Evolutionary conservation across 2,329 filamentous ascomycete species (phyloP), one percentile per base, ranked within the genome.

Genomic region (Leptographium galeiforme): DNA sequence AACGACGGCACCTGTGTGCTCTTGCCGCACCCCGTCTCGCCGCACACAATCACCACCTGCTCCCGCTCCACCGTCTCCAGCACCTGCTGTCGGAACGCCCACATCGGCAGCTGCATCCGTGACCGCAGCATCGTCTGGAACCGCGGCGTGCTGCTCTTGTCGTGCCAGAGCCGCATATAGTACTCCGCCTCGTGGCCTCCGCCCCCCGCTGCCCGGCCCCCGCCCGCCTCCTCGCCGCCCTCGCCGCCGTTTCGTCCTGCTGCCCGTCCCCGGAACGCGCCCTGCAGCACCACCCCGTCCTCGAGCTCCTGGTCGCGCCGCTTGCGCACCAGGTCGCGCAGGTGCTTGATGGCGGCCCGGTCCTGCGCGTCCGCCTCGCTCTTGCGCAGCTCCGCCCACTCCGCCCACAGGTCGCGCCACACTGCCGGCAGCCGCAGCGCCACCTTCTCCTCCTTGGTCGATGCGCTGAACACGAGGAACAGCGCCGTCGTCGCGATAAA

Each of bases 1-100:
- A 94, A 97, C 0, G 90, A 84, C 6, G 93, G 93, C n/a, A 96
- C 85, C 63, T 98, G 93, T 0, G 93, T 98, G 67, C 89, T 96
- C 72, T 98, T 98, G 58, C 93, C 93, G 65, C 86, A 96, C 60
- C 93, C 93, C 3, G 93, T 98, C 69, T 98, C 93, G 64, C 93
- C 93, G 64, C 91, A 97, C 34, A 98, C 80, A 56, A 98, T 96
- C 11, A 93, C 83, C 11, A 95, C 85, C 62, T 93, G 90, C 59
- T 95, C 79, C 25, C 78, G 74, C 48, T 88, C 84, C 34, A 98
- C 83, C 2, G 87, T 79, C 32, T 80, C 74, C 13, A 97, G 71
- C 8, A 96, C 89, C 50, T 88, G 78, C 13, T 87, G 72, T 59
- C 83, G 84, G 66, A 93, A 96, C 13, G 79, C 76, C 79, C 87